Evolutionary conservation across 176 grass and related monocot genomes (phyloP), one percentile per base, ranked within the genome.

Genomic region (Poa pratensis): DNA sequence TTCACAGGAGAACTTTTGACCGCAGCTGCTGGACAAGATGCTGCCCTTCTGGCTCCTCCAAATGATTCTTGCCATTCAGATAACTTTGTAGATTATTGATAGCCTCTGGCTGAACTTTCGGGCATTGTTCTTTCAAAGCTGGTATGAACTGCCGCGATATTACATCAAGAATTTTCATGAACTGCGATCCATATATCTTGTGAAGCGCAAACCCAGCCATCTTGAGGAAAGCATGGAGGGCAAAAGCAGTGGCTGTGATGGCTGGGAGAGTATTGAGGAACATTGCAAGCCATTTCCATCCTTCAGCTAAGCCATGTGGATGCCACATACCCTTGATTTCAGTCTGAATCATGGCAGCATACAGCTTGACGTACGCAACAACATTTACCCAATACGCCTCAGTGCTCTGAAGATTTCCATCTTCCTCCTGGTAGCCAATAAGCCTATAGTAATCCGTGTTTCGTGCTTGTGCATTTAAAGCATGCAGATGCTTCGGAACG

Each of bases 251-350:
- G 61, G 83, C 75, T 86, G 87, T 87, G 57, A 74, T 92, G 67
- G 81, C 89, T 54, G 96, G 93, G 15, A 98, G 89, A 83, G 81
- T 28, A 70, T 98, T 98, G 53, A 95, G 87, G 69, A 91, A 95
- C 89, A 86, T 79, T 0, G 91, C 93, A 46, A 98, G 91, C 96
- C 96, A 98, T 79, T 67, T 90, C 96, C 93, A 98, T 66, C 91
- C 93, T 82, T 95, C 89, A 5, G 85, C 84, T 88, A 98, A 90
- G 61, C 96, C 95, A 75, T 95, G 88, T 42, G 93, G 87, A 91
- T 95, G 90, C 17, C 34, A 75, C 2, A 92, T 15, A 39, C 96
- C 91, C 46, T 85, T 86, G 69, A 94, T 90, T 87, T 98, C 91
- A 6, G 89, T 90, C 93, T 95, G 93, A 90, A 95, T 81, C 79